phyloP scores from a whole-genome alignment of 164 flowering plant species.

The Liquidambar formosana region DNA sequence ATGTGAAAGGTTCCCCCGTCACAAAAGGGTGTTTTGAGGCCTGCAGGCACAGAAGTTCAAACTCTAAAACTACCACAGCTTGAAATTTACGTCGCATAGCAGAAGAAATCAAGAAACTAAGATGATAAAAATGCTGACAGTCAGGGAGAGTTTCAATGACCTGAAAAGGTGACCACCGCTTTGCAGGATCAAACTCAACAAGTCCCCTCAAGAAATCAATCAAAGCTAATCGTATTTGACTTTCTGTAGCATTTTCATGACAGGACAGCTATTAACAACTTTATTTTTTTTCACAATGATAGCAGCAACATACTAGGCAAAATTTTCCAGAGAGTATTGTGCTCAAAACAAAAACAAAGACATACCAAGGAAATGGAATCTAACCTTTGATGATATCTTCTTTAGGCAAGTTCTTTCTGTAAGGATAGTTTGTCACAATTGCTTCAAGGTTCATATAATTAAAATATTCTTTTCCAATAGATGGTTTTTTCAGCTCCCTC shows the following conservation, averaged over 20 bases:
- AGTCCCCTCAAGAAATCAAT: conserved; percentile 94
- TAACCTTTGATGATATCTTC: conserved; percentile 84
- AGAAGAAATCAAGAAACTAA: background rate
- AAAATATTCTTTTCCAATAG: conserved; percentile 88
- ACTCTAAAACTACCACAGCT: background rate
- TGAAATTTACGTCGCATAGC: background rate
- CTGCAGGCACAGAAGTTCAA: conserved; percentile 41
- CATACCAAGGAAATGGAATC: conserved; percentile 10
- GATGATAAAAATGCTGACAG: conserved; percentile 1
- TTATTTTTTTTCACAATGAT: background rate
- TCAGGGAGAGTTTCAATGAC: conserved; percentile 33
- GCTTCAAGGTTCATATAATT: conserved; percentile 79
- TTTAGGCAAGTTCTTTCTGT: conserved; percentile 59
- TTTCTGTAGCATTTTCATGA: conserved; percentile 52
- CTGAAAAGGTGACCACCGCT: conserved; percentile 99
- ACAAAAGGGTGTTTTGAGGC: conserved; percentile 96
- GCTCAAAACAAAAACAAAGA: background rate
- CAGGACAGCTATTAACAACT: conserved; percentile 13
- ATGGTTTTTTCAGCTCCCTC: conserved; percentile 89
- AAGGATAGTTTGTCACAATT: conserved; percentile 80
- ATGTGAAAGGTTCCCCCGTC: conserved; percentile 86
- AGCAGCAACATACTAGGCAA: background rate
- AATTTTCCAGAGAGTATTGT: background rate
- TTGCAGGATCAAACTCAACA: conserved; percentile 96
- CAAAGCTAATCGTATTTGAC: conserved; percentile 71